phyloP scores from a whole-genome alignment of 2,329 filamentous ascomycete genomes.

The Xylaria sp. region DNA sequence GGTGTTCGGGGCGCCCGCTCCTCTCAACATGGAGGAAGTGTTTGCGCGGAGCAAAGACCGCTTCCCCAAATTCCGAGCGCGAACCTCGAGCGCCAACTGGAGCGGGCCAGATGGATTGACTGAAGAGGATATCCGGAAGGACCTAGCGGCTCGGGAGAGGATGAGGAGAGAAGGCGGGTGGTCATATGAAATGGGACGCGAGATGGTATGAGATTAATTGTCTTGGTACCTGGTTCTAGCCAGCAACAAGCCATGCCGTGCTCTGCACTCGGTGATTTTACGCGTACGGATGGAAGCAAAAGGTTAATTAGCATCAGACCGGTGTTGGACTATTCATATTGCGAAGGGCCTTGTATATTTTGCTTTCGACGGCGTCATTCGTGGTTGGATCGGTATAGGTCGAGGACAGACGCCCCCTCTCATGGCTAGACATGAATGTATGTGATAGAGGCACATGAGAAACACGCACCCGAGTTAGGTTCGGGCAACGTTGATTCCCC shows the following conservation, averaged over 20 bases:
- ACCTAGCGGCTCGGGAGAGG: slow-evolving; percentile 75
- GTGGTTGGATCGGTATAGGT: slow-evolving; percentile 15
- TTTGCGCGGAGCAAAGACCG: slow-evolving; percentile 90
- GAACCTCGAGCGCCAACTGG: slow-evolving; percentile 97
- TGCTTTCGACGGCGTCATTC: slow-evolving; percentile 22
- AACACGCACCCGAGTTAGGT: slow-evolving; percentile 8
- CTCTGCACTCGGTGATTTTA: not conserved
- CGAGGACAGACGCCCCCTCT: slow-evolving; percentile 9
- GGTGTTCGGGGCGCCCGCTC: slow-evolving; percentile 89
- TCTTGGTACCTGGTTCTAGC: slow-evolving; percentile 1
- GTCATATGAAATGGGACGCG: slow-evolving; percentile 64
- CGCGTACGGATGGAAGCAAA: not conserved
- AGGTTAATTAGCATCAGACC: slow-evolving; percentile 41
- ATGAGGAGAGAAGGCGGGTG: slow-evolving; percentile 78
- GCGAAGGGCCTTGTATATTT: slow-evolving; percentile 30
- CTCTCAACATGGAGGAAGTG: slow-evolving; percentile 95
- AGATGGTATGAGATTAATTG: slow-evolving; percentile 43
- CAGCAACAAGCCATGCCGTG: slow-evolving; percentile 4
- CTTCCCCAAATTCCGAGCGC: slow-evolving; percentile 86
- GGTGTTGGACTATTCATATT: slow-evolving; percentile 39
- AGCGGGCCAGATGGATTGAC: slow-evolving; percentile 80
- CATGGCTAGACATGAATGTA: slow-evolving; percentile 21
- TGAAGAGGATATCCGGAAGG: slow-evolving; percentile 77
- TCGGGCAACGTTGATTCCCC: slow-evolving; percentile 1
- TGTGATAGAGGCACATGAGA: slow-evolving; percentile 13